A percentile compares a stretch with the other conserved stretches of the same genome.
Evolutionary conservation across 495 filamentous ascomycete species (phyloP).

Genomic region (Hypoxylon intermedium): DNA sequence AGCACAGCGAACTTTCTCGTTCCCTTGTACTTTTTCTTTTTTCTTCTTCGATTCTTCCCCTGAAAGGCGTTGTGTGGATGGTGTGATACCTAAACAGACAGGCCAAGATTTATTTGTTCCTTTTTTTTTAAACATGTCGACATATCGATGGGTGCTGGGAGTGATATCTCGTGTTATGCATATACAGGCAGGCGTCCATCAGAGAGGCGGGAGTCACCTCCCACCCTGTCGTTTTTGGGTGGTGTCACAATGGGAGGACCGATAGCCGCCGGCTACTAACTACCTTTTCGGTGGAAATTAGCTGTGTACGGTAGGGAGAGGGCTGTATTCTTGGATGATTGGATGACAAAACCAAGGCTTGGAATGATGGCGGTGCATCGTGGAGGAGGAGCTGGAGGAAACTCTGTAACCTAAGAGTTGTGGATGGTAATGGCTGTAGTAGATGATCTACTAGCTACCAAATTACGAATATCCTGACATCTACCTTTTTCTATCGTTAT

Average conservation of each 20-base stretch:
- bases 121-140: no score
- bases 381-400: background rate
- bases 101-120: slow-evolving; percentile 24
- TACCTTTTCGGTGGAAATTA: slow-evolving; percentile 17
- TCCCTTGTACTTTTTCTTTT: slow-evolving; percentile 27
- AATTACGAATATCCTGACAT: slow-evolving; percentile 14
- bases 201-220: slow-evolving; percentile 35
- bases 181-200: slow-evolving; percentile 44
- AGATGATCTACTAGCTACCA: slow-evolving; percentile 30
- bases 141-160: slow-evolving; percentile 26
- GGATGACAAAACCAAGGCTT: slow-evolving; percentile 29
- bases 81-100: slow-evolving; percentile 35
- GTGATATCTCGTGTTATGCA: slow-evolving; percentile 36
- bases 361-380: background rate
- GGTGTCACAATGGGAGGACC: slow-evolving; percentile 16
- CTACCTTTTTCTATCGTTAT: background rate
- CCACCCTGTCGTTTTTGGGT: slow-evolving; percentile 32
- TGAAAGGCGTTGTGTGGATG: slow-evolving; percentile 34
- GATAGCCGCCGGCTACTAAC: background rate
- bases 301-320: slow-evolving; percentile 18
- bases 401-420: slow-evolving; percentile 7
- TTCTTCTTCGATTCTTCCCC: slow-evolving; percentile 26
- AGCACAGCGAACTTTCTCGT: slow-evolving; percentile 13
- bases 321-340: slow-evolving; percentile 25
- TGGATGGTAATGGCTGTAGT: slow-evolving; percentile 22